Evolutionary conservation across 2,329 filamentous ascomycete species (phyloP).

Genomic region (Byssothecium circinans): DNA sequence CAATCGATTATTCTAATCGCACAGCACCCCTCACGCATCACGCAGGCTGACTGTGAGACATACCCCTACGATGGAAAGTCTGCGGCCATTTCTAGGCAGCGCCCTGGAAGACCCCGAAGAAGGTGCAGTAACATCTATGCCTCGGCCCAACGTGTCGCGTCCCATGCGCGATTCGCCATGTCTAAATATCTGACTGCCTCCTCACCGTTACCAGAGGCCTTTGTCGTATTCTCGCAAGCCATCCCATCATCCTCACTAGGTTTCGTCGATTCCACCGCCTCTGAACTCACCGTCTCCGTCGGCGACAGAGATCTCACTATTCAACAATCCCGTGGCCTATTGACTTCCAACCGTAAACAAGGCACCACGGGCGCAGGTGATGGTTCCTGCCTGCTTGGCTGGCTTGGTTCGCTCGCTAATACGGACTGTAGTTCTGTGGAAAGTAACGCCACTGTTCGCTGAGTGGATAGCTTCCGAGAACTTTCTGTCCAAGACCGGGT

Average conservation of each 20-base stretch:
- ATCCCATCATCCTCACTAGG: conserved; percentile 70
- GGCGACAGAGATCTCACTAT: conserved; percentile 72
- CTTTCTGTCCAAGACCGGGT: conserved; percentile 59
- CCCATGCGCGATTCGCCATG: conserved; percentile 21
- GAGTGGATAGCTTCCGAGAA: conserved; percentile 72
- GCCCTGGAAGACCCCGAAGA: conserved; percentile 62
- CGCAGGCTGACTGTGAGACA: no score
- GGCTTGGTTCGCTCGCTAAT: conserved; percentile 25
- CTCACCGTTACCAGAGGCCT: conserved; percentile 68
- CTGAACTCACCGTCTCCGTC: conserved; percentile 67
- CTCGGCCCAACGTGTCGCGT: neutral
- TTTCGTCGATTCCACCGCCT: conserved; percentile 74
- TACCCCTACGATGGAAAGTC: conserved; percentile 17
- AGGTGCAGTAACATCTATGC: conserved; percentile 48
- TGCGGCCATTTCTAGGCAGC: conserved; percentile 50
- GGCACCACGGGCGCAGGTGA: conserved; percentile 73
- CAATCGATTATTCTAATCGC: no score
- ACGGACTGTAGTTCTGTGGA: conserved; percentile 76
- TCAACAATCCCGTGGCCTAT: conserved; percentile 78
- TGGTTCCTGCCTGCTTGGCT: conserved; percentile 26
- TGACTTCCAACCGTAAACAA: conserved; percentile 72
- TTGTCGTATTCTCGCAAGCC: conserved; percentile 77
- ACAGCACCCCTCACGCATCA: no score
- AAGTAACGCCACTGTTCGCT: conserved; percentile 80
- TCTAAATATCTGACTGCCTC: conserved; percentile 13